Percentiles rank a stretch among this genome's conserved stretches.
Evolutionary conservation across 495 filamentous ascomycete genomes (phyloP).

Genomic region (Patellaria atrata): DNA sequence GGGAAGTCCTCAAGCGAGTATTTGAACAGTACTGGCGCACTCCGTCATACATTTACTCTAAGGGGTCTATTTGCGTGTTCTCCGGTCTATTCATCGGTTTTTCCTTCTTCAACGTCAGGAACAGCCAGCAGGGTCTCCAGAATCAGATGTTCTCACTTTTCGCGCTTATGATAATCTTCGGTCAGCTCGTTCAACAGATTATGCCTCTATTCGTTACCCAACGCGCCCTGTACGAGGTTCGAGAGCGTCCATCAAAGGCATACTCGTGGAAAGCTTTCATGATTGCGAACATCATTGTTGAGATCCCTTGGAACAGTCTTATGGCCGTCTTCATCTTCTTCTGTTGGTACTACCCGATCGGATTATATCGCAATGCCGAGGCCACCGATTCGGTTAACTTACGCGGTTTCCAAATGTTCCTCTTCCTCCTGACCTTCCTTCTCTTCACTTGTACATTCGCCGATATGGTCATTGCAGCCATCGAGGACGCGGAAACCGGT

Average conservation of each 20-base stretch:
- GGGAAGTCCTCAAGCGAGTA: constrained; percentile 44
- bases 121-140: constrained; percentile 62
- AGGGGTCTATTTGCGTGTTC: constrained; percentile 40
- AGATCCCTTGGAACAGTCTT: constrained; percentile 39
- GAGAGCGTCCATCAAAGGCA: constrained; percentile 39
- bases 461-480: constrained; percentile 49
- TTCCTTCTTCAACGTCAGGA: constrained; percentile 62
- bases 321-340: constrained; percentile 36
- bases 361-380: constrained; percentile 30
- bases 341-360: constrained; percentile 39
- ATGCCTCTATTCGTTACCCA: constrained; percentile 40
- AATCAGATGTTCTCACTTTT: constrained; percentile 44
- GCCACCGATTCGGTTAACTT: constrained; percentile 32
- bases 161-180: constrained; percentile 37
- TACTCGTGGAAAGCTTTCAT: constrained; percentile 44
- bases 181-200: constrained; percentile 38
- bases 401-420: constrained; percentile 44
- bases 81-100: constrained; percentile 71
- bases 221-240: constrained; percentile 38
- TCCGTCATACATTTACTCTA: constrained; percentile 72
- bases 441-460: constrained; percentile 45
- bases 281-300: constrained; percentile 34
- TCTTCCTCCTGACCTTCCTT: constrained; percentile 39
- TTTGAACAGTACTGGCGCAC: constrained; percentile 88
- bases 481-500: constrained; percentile 47